Percentiles rank a stretch among this genome's conserved stretches.
Evolutionary conservation across 208 protist species (phyloP).

Genomic region (Leishmania turanica): DNA sequence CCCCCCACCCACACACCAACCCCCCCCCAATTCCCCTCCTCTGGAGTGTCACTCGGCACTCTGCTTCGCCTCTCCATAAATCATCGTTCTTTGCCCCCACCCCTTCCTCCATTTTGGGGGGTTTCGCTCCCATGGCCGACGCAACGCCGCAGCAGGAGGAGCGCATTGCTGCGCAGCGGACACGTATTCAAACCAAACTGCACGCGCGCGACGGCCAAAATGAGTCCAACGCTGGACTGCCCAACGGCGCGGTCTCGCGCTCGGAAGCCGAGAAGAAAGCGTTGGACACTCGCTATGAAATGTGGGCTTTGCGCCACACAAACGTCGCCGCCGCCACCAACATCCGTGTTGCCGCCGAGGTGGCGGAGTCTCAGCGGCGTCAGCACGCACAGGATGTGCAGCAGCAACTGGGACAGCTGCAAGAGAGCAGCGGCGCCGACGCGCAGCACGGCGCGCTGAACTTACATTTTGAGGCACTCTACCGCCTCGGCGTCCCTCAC

Average conservation of each 20-base stretch:
- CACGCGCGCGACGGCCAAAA: slow-evolving; percentile 9
- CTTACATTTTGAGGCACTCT: slow-evolving; percentile 90
- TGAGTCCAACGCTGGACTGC: slow-evolving; percentile 1
- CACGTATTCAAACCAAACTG: slow-evolving; percentile 39
- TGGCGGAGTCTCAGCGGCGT: slow-evolving; percentile 76
- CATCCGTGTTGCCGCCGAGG: slow-evolving; percentile 58
- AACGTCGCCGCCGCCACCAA: slow-evolving; percentile 60
- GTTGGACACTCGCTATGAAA: slow-evolving; percentile 42
- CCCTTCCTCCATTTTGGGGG: background rate
- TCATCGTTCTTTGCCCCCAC: background rate
- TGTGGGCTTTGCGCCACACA: slow-evolving; percentile 45
- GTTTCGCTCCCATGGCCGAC: slow-evolving; percentile 13
- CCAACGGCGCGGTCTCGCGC: slow-evolving; percentile 1
- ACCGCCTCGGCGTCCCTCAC: slow-evolving; percentile 82
- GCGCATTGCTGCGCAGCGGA: slow-evolving; percentile 61
- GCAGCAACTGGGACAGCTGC: slow-evolving; percentile 40
- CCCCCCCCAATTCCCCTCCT: no score
- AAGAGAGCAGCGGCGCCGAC: slow-evolving; percentile 63
- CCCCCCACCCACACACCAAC: no score
- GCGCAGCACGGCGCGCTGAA: slow-evolving; percentile 69
- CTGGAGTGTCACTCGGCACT: background rate
- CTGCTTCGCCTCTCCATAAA: background rate
- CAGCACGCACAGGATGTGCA: slow-evolving; percentile 44
- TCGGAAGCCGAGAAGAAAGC: slow-evolving; percentile 49
- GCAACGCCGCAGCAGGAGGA: slow-evolving; percentile 42